phyloP scores from a whole-genome alignment of 2,329 filamentous ascomycete genomes.

The Xylaria sp. region DNA sequence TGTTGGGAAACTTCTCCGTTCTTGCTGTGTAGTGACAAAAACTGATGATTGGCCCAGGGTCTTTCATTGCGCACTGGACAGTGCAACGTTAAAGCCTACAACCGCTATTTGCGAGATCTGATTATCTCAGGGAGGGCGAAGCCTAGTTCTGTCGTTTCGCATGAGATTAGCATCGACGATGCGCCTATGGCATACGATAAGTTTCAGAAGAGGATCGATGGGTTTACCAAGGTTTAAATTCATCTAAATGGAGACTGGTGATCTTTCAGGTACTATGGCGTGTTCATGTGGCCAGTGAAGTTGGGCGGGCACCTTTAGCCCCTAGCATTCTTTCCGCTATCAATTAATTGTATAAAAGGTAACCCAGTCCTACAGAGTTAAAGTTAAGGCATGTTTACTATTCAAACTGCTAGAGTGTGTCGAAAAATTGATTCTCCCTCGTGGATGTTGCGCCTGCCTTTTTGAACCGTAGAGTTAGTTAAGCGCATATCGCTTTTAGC shows the following conservation, averaged over 20 bases:
- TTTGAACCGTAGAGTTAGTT: no score
- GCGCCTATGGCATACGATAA: conserved; percentile 22
- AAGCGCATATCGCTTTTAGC: no score
- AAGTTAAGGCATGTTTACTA: no score
- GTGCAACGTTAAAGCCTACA: conserved; percentile 31
- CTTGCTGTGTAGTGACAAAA: no score
- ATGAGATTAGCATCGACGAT: conserved; percentile 27
- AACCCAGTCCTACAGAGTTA: no score
- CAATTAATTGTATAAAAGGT: no score
- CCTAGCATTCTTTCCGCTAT: no score
- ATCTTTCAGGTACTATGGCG: neutral
- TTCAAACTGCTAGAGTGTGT: no score
- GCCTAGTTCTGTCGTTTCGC: conserved; percentile 29
- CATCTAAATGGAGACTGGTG: conserved; percentile 24
- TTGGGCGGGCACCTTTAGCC: no score
- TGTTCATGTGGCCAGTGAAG: no score
- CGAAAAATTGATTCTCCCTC: no score
- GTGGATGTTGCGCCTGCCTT: no score
- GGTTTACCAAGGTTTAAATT: conserved; percentile 27
- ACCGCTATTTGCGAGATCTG: conserved; percentile 28
- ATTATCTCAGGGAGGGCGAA: conserved; percentile 28
- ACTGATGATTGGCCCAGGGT: conserved; percentile 7
- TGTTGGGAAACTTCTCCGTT: neutral
- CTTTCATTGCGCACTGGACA: conserved; percentile 21
- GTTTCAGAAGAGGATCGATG: conserved; percentile 28